Evolutionary conservation across 2,329 filamentous ascomycete genomes (phyloP), one percentile per base, ranked within the genome.

Genomic region (Epichloe typhina): DNA sequence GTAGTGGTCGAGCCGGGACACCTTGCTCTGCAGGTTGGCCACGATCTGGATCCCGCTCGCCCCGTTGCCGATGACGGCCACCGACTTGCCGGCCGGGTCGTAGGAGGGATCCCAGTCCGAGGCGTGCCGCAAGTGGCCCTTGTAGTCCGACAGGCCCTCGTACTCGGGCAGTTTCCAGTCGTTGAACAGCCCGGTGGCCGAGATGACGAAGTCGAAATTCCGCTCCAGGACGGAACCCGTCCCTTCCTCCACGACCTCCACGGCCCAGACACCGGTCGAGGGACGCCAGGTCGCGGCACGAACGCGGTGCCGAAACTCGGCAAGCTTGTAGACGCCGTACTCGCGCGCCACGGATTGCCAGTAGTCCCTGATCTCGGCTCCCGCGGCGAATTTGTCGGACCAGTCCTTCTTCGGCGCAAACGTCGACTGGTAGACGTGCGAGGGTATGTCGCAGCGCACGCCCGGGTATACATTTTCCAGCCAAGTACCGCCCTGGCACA

Each of bases 401-500:
- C 84, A 88, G 55, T 84, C 72, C 0, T 74, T 76, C 51, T 87
- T 87, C 0, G 82, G 81, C 6, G 72, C 71, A 61, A 86, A 87
- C 0, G 79, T 80, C 7, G 76, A 77, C 59, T 86, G 83, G 57
- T 88, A 88, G 19, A 83, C 80, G 61, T 85, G 80, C 0, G 82
- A 76, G 0, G 83, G 81, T 13, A 87, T 77, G 31, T 86, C 82
- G 56, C 83, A 87, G 41, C 80, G 69, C 1, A 84, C 79, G 2
- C 81, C 82, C 0, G 81, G 81, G 54, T 84, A 85, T 4, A 70
- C 61, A 50, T 77, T 78, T 53, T 76, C 74, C 46, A 74, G 69
- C 75, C 74, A 79, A 3, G 72, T 77, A 1, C 75, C 74, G 33
- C 73, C 73, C 69, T 73, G 12, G 15, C n/a, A 12, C 2, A 31